phyloP scores from a whole-genome alignment of 1,284 basidiomycete species.

The Gymnopus androsaceus region DNA sequence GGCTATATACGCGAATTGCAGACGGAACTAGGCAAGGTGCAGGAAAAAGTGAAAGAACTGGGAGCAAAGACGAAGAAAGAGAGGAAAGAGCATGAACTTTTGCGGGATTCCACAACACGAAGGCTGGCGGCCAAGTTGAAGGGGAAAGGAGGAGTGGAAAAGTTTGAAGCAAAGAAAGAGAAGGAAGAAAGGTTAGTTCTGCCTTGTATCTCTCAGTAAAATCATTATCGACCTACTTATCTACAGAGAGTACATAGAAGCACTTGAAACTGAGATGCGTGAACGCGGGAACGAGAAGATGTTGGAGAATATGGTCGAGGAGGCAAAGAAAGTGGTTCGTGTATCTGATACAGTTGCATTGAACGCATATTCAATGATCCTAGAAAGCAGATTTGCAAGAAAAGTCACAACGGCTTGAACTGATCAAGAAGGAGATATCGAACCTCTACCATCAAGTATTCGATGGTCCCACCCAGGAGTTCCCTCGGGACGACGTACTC shows the following conservation, averaged over 20 bases:
- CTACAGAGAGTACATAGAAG: constrained; percentile 49
- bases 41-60: constrained; percentile 30
- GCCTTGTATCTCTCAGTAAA: not conserved
- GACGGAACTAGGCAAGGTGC: constrained; percentile 24
- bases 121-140: constrained; percentile 39
- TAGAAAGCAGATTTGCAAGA: constrained; percentile 26
- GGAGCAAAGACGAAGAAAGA: constrained; percentile 42
- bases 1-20: constrained; percentile 37
- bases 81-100: constrained; percentile 39
- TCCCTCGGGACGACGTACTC: constrained; percentile 20
- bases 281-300: constrained; percentile 35
- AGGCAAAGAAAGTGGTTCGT: constrained; percentile 37
- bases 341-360: not conserved
- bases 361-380: not conserved
- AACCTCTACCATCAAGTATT: constrained; percentile 41
- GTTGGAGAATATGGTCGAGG: constrained; percentile 32
- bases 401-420: constrained; percentile 31
- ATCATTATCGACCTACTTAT: not conserved
- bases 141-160: constrained; percentile 34
- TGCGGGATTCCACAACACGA: constrained; percentile 39
- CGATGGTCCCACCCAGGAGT: constrained; percentile 37
- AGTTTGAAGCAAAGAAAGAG: constrained; percentile 40
- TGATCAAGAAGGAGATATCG: constrained; percentile 35
- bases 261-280: constrained; percentile 40
- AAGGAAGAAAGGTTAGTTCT: constrained; percentile 42